These are phyloP conservation scores for Calonectria pseudoreteaudii DNA, from an alignment of 2,329 filamentous ascomycete genomes.

Conservation along the genomic window DNA sequence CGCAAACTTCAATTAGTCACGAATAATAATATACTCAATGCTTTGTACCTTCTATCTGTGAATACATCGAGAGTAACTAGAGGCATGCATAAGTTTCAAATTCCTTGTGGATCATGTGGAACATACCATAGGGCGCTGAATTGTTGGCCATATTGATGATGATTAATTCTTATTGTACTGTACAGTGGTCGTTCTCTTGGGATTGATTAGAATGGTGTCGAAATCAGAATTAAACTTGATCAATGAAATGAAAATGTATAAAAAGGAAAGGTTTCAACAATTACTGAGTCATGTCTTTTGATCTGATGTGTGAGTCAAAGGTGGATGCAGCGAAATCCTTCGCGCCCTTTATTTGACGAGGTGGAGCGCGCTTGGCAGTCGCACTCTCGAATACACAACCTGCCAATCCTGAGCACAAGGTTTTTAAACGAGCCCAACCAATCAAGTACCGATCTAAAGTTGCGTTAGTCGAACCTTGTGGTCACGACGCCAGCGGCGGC, in stretches of 20 bases:
- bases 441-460: too few relatives aligned
- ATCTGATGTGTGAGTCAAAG: background rate
- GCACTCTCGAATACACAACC: too few relatives aligned
- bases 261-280: too few relatives aligned
- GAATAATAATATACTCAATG: background rate
- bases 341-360: background rate
- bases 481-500: too few relatives aligned
- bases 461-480: too few relatives aligned
- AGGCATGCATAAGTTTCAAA: too few relatives aligned
- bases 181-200: background rate
- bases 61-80: conserved; percentile 20
- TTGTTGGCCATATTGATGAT: background rate
- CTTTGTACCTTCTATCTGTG: conserved; percentile 1
- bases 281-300: background rate
- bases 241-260: background rate
- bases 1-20: background rate
- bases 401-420: too few relatives aligned
- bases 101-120: too few relatives aligned
- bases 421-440: too few relatives aligned
- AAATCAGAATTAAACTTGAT: background rate
- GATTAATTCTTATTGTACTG: background rate
- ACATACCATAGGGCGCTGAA: background rate
- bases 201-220: background rate
- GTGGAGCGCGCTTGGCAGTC: background rate
- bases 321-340: background rate